phyloP scores from a whole-genome alignment of 331 rosid genomes.

The Erythrophleum ivorense region DNA sequence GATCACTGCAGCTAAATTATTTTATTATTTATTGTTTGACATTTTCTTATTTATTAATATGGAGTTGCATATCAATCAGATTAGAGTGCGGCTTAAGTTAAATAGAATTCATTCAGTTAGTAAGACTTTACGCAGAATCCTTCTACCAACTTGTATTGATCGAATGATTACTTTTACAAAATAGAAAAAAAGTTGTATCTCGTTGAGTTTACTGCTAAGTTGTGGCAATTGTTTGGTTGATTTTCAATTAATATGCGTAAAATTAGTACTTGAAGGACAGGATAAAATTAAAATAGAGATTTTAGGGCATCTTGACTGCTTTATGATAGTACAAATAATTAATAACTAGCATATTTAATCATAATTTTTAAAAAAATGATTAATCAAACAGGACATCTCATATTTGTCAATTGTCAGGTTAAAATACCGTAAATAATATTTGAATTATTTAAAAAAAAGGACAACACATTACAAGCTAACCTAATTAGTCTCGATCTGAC shows the following conservation, averaged over 20 bases:
- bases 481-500: no score
- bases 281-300: no score
- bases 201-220: background rate
- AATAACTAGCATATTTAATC: no score
- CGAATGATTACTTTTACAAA: background rate
- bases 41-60: background rate
- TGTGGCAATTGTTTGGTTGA: background rate
- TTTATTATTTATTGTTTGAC: background rate
- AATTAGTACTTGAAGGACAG: no score
- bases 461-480: no score
- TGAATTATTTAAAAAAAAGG: no score
- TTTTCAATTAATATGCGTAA: background rate
- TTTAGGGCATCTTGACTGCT: no score
- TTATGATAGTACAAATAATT: no score
- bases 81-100: conserved; percentile 5
- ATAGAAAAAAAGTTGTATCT: background rate
- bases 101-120: background rate
- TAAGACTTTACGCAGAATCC: conserved; percentile 28
- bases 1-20: background rate
- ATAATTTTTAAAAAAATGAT: no score
- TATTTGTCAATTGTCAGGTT: no score
- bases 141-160: conserved; percentile 6
- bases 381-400: no score
- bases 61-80: background rate
- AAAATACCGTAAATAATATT: no score